Conservation (phyloP, 2,329 filamentous ascomycete genomes). For the Tolypocladium album region DNA sequence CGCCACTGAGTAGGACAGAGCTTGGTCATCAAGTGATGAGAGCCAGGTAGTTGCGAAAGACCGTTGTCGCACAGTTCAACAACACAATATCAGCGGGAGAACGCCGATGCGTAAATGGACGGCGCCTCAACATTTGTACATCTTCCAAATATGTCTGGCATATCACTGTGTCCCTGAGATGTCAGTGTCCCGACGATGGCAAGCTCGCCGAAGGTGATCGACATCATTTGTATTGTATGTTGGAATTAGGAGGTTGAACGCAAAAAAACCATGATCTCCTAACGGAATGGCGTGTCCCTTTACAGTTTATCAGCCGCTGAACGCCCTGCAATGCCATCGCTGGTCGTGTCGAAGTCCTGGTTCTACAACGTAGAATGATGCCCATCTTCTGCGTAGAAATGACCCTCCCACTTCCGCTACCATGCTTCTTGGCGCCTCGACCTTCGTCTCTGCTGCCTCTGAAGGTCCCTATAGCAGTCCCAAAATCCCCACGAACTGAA, state of each 20-base stretch:
- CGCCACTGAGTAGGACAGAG: not conserved
- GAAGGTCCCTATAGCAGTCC: not conserved
- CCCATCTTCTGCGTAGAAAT: not conserved
- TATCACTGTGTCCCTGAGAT: too few species aligned
- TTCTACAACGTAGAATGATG: not conserved
- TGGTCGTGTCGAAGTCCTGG: not conserved
- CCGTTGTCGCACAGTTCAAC: too few species aligned
- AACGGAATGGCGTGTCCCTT: not conserved
- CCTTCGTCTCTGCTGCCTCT: not conserved
- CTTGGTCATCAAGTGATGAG: not conserved
- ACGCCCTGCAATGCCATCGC: not conserved
- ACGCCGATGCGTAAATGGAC: too few species aligned
- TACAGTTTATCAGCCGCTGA: not conserved
- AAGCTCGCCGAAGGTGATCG: too few species aligned
- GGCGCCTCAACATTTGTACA: too few species aligned
- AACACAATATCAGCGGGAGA: too few species aligned
- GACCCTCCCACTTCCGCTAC: not conserved
- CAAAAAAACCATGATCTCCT: too few species aligned
- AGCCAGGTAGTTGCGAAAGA: too few species aligned
- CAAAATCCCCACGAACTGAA: not conserved
- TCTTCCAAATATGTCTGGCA: too few species aligned
- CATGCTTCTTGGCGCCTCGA: not conserved
- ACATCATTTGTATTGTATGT: too few species aligned
- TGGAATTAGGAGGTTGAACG: not conserved
- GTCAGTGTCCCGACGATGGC: too few species aligned